A percentile compares a stretch with the other conserved stretches of the same genome.
Evolutionary conservation across 2,329 filamentous ascomycete genomes (phyloP).

Genomic region (Graphilbum ipis-grandicollis): DNA sequence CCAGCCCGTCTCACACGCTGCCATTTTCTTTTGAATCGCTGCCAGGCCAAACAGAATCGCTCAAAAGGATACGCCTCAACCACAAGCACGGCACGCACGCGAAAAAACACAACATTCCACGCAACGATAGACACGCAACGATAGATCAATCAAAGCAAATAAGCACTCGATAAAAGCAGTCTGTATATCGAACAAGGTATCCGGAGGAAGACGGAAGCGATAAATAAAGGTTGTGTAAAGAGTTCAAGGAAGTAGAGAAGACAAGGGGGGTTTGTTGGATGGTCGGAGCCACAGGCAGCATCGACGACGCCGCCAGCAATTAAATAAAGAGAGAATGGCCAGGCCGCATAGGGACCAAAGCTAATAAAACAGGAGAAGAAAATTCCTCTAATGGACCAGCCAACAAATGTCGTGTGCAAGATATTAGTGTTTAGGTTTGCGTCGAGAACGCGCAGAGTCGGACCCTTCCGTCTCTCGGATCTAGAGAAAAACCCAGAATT

Average conservation of each 20-base stretch:
- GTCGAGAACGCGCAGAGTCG: slow-evolving; percentile 11
- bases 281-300: neutral
- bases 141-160: neutral
- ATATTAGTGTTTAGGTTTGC: slow-evolving; percentile 20
- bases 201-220: slow-evolving; percentile 3
- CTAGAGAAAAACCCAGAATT: slow-evolving; percentile 19
- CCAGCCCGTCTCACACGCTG: no score
- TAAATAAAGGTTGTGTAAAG: neutral
- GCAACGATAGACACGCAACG: no score
- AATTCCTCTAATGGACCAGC: slow-evolving; percentile 31
- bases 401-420: slow-evolving; percentile 23
- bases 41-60: no score
- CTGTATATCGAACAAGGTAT: slow-evolving; percentile 29
- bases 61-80: no score
- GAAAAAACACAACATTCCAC: no score
- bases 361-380: slow-evolving; percentile 22
- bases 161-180: slow-evolving; percentile 7
- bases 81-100: neutral
- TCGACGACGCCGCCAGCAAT: slow-evolving; percentile 13
- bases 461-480: slow-evolving; percentile 16
- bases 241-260: slow-evolving; percentile 11
- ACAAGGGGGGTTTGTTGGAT: slow-evolving; percentile 4
- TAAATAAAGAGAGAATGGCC: slow-evolving; percentile 13
- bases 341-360: slow-evolving; percentile 19
- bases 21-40: no score